Evolutionary conservation across 768 basidiomycete genomes (phyloP).

Genomic region (Panus rudis): DNA sequence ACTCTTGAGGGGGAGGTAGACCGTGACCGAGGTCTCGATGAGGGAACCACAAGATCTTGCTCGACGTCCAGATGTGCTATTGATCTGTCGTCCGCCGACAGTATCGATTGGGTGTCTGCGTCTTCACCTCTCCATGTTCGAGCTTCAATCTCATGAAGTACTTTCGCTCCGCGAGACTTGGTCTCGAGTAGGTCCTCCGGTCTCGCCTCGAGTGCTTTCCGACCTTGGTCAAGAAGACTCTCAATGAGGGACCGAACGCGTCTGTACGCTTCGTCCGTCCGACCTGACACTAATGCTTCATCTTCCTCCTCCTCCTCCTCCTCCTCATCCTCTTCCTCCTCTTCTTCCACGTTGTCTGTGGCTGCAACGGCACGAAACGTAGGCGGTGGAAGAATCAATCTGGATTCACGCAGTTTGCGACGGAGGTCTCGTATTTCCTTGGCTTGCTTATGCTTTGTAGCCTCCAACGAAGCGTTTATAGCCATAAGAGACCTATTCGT

Average conservation of each 20-base stretch:
- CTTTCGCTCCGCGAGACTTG: constrained; percentile 48
- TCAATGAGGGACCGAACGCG: constrained; percentile 64
- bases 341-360: constrained; percentile 37
- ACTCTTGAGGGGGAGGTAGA: constrained; percentile 18
- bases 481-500: constrained; percentile 79
- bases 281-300: constrained; percentile 25
- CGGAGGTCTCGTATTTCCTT: constrained; percentile 82
- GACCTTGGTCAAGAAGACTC: constrained; percentile 48
- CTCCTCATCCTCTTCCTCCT: constrained; percentile 32
- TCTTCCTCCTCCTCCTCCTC: constrained; percentile 36
- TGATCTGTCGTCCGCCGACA: constrained; percentile 7
- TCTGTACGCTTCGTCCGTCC: constrained; percentile 51
- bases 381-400: constrained; percentile 68
- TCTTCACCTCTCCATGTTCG: constrained; percentile 41
- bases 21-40: constrained; percentile 12
- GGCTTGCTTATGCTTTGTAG: constrained; percentile 70
- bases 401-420: constrained; percentile 74
- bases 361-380: constrained; percentile 51
- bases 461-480: constrained; percentile 80
- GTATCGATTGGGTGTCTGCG: constrained; percentile 6
- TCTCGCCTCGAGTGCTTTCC: constrained; percentile 53
- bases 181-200: constrained; percentile 42
- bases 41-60: too few species aligned
- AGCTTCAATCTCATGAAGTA: constrained; percentile 68
- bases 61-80: neutral